Evolutionary conservation across 2,329 filamentous ascomycete species (phyloP), one percentile per base, ranked within the genome.

Genomic region (Apiospora arundinis): DNA sequence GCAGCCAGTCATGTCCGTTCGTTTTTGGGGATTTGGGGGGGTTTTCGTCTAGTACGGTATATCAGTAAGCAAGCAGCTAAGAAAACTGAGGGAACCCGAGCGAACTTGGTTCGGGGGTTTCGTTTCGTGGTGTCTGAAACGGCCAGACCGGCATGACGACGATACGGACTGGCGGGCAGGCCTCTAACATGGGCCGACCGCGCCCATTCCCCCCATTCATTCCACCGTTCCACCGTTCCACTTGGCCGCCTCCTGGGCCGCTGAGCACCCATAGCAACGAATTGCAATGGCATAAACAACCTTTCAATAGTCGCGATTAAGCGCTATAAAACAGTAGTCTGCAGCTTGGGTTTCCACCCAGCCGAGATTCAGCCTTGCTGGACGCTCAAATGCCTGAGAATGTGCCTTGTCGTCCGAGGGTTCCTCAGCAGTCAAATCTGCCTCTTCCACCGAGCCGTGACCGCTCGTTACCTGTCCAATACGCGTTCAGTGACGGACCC

Each of bases 211-310:
- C 40, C 40, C 40, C 40, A 45, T 32, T 21, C 40, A 45, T 32
- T 21, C 28, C 28, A 21, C 25, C 52, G 8, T 18, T n/a, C 45
- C 4, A 18, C 28, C n/a, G n/a, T n/a, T 32, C 56, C 56, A 63
- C 56, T 63, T 63, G 56, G 56, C 56, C 56, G 56, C 56, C 56
- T 63, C 9, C 11, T n/a, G 4, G 56, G 56, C 56, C 32, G 56
- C 56, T 40, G 56, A 21, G 56, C 56, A 63, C 32, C 56, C 56
- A n/a, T 40, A 67, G 65, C 65, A 67, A 67, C 65, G 65, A 67
- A 67, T 67, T 46, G 65, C 18, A 23, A 67, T 67, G 65, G 40
- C n/a, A 67, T 46, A 45, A 32, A 67, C 65, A 44, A 67, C 65
- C 2, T 67, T 9, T 45, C 40, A 9, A n/a, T 40, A 40, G 2